Evolutionary conservation across 768 basidiomycete genomes (phyloP).

Genomic region (Xerocomellus chrysenteron): DNA sequence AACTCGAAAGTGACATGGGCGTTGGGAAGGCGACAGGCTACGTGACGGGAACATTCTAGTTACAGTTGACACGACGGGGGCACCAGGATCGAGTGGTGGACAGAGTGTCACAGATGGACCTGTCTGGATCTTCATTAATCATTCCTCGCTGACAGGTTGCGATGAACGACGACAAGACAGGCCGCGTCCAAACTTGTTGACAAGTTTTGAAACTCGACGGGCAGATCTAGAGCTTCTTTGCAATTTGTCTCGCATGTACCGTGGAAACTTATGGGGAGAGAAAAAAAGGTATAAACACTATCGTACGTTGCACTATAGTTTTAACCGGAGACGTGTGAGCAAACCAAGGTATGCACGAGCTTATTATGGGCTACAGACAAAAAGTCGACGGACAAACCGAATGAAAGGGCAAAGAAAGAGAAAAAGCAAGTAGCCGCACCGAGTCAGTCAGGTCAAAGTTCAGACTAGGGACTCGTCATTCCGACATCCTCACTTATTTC

Average conservation of each 20-base stretch:
- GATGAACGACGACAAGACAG: background rate
- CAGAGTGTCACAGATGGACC: background rate
- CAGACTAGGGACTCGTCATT: conserved; percentile 31
- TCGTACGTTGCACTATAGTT: conserved; percentile 21
- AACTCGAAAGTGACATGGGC: too few species aligned
- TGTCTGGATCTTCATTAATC: background rate
- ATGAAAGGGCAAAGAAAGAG: background rate
- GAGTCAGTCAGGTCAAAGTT: background rate
- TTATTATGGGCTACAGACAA: conserved; percentile 26
- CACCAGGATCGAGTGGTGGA: too few species aligned
- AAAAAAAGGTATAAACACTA: conserved; percentile 32
- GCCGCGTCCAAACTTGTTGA: too few species aligned
- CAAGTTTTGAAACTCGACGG: background rate
- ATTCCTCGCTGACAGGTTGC: too few species aligned
- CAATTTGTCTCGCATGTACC: background rate
- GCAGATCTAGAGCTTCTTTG: conserved; percentile 8
- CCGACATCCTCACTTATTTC: conserved; percentile 33
- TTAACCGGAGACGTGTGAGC: conserved; percentile 13
- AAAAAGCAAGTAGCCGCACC: background rate
- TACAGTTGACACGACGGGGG: too few species aligned
- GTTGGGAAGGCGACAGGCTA: too few species aligned
- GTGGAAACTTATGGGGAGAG: background rate
- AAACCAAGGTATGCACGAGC: conserved; percentile 23
- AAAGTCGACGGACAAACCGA: conserved; percentile 15
- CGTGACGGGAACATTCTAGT: too few species aligned